Conservation (phyloP, 1,284 basidiomycete genomes). For the Moesziomyces antarcticus region DNA sequence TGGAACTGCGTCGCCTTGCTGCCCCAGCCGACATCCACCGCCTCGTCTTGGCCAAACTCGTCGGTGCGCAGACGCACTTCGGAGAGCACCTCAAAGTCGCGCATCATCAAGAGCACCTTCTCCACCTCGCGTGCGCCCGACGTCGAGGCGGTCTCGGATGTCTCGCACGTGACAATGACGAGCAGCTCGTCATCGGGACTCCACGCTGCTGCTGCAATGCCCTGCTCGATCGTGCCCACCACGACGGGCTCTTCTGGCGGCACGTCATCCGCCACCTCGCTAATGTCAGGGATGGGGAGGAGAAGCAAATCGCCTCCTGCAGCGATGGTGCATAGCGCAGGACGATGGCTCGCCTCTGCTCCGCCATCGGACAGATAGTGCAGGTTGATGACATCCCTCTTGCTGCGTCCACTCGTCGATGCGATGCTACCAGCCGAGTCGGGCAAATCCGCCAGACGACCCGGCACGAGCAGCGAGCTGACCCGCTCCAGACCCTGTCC, state of each 20-base stretch:
- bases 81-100: constrained; percentile 85
- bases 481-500: constrained; percentile 9
- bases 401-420: constrained; percentile 13
- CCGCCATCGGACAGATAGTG: constrained; percentile 62
- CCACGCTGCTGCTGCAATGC: constrained; percentile 85
- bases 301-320: constrained; percentile 64
- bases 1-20: constrained; percentile 97
- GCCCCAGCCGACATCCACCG: constrained; percentile 97
- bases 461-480: constrained; percentile 34
- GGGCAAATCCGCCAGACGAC: constrained; percentile 14
- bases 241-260: constrained; percentile 43
- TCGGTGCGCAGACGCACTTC: constrained; percentile 79
- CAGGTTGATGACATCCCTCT: constrained; percentile 45
- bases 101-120: constrained; percentile 88
- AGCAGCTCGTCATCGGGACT: constrained; percentile 89
- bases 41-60: constrained; percentile 89
- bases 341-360: constrained; percentile 36
- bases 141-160: constrained; percentile 21
- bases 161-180: constrained; percentile 71
- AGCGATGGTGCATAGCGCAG: constrained; percentile 58
- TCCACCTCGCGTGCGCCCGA: constrained; percentile 64
- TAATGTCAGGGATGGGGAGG: constrained; percentile 22
- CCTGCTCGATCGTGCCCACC: constrained; percentile 82
- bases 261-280: constrained; percentile 13
- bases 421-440: constrained; percentile 27